Evolutionary conservation across 805 yeast species (phyloP), one percentile per base, ranked within the genome.

Genomic region (Sugiyamaella chiloensis): DNA sequence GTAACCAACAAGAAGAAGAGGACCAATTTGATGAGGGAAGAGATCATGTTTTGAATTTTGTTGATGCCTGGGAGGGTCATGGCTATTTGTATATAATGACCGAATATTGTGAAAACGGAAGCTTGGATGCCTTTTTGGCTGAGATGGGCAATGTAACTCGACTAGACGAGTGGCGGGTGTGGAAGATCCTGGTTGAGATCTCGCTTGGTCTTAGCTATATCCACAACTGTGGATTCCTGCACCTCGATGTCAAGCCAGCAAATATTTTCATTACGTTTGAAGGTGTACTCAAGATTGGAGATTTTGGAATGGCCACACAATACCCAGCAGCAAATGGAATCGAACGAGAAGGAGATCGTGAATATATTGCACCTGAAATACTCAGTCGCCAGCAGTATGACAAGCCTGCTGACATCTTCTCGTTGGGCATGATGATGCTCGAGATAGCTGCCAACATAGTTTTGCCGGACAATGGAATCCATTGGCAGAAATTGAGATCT

Each of bases 291-390:
- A 93, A 91, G 69, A 85, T 93, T 60, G 99, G 96, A 16, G 99
- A 93, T 67, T 93, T 93, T 71, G 99, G 99, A 6, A 80, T 93
- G 74, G 96, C 97, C 4, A 79, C 96, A 2, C 80, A 78, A 55
- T 70, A 81, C 45, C 98, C 98, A 0, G 80, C 60, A 5, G 59
- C 67, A 11, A 50, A 53, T 7, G 74, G 73, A 24, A 83, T 87
- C 59, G 99, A 93, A 66, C 78, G 96, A 56, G 99, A 93, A 68
- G 99, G 99, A 23, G 99, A 93, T 66, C 74, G 98, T 45, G 96
- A 91, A 63, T 93, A 93, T 66, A 93, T 93, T 67, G 98, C 99
- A 0, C 99, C 99, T 1, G 99, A 93, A 64, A 82, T 93, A 20
- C 82, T 93, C 46, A 80, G 89, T 27, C 80, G 77, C 39, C 89